Base-by-base conservation (phyloP, 495 filamentous ascomycete species). In the Penicillium flavigenum region DNA sequence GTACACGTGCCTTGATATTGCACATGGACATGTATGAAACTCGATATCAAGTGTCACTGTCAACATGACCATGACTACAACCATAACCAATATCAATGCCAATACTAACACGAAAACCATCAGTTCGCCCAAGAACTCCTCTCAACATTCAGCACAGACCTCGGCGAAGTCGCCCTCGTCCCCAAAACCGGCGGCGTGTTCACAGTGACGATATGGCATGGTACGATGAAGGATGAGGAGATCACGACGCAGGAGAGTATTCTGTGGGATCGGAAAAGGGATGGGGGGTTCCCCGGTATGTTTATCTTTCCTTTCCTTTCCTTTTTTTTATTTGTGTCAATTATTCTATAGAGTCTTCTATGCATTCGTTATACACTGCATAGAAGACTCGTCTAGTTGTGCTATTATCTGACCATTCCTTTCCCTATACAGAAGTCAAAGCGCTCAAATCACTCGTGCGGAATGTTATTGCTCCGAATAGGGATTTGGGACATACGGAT, bases 41-140 rank as follows among this genome's bases (percentile, higher is more conserved):
- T n/a, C 16, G 36, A 8, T 39, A 39, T 60, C 17, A 17, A 31
- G 17, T 46, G 38, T 49, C 36, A 14, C 45, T 53, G 27, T 10
- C n/a, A 11, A 34, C 27, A 59, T 50, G 1, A 36, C 34, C 34
- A 39, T 4, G 6, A 44, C 34, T 4, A n/a, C 2, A n/a, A 44
- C 20, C 42, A 4, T 44, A 4, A 9, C 12, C 19, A 11, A 44
- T n/a, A 7, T 26, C 26, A 12, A 42, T 20, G 32, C 36, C 16
- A 39, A n/a, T 39, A 39, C 57, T 61, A 36, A 51, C 57, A 51
- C 2, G 38, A 42, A 7, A 0, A 8, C 7, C 1, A 29, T 29
- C 26, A 96, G 90, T 96, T 89, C 74, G 92, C 89, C 44, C 94
- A 98, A 83, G 94, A 98, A 74, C 89, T 98, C 51, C 86, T 98